These are phyloP conservation scores for Schizophyllum commune DNA, from an alignment of 1,284 basidiomycete species.

Conservation along the genomic window DNA sequence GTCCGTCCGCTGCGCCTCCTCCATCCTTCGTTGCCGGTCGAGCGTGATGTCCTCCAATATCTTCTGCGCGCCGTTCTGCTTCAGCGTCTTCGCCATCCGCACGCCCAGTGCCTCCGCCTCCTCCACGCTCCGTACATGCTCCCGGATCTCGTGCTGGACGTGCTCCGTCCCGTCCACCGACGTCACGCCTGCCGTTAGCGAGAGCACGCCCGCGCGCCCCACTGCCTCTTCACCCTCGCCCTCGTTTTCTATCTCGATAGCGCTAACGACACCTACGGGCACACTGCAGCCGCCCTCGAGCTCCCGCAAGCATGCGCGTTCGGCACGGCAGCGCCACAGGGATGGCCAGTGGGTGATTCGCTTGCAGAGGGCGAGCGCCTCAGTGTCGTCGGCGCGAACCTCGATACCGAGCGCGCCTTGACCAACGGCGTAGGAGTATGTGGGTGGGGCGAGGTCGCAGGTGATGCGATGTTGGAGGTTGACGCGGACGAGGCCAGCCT, in stretches of 20 bases:
- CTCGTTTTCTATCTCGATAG: conserved; percentile 21
- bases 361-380: conserved; percentile 55
- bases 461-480: conserved; percentile 77
- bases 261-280: conserved; percentile 81
- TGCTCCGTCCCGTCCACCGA: conserved; percentile 65
- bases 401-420: conserved; percentile 93
- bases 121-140: conserved; percentile 42
- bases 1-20: conserved; percentile 7
- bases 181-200: conserved; percentile 73
- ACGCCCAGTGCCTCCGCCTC: conserved; percentile 68
- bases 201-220: conserved; percentile 1
- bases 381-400: conserved; percentile 67
- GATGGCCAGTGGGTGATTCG: conserved; percentile 71
- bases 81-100: conserved; percentile 54
- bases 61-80: conserved; percentile 62
- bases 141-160: conserved; percentile 57
- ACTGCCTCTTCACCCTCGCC: not conserved
- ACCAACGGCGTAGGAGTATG: conserved; percentile 84
- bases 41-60: conserved; percentile 75
- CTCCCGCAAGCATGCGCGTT: conserved; percentile 80
- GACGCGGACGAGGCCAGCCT: conserved; percentile 87
- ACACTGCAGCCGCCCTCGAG: conserved; percentile 97
- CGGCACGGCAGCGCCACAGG: conserved; percentile 70
- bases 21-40: conserved; percentile 39
- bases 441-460: conserved; percentile 66